Evolutionary conservation across 2,329 filamentous ascomycete genomes (phyloP).

Genomic region (Aspergillus nomiae): DNA sequence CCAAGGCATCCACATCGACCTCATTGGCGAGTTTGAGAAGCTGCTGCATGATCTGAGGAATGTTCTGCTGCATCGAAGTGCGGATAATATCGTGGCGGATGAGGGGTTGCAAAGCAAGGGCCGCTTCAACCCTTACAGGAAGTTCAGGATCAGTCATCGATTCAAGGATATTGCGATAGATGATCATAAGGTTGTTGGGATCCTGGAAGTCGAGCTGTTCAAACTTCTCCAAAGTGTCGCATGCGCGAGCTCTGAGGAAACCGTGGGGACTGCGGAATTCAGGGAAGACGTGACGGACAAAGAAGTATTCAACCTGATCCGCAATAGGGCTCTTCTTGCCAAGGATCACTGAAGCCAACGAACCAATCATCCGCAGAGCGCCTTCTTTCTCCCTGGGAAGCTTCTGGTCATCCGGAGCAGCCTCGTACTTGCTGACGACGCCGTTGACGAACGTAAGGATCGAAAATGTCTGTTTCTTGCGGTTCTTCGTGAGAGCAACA

Average conservation of each 20-base stretch:
- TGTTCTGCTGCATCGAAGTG: slow-evolving; percentile 94
- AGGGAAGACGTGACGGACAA: slow-evolving; percentile 96
- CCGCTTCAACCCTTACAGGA: slow-evolving; percentile 90
- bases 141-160: slow-evolving; percentile 95
- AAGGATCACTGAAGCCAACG: slow-evolving; percentile 87
- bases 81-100: slow-evolving; percentile 95
- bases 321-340: slow-evolving; percentile 98
- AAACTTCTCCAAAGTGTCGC: slow-evolving; percentile 97
- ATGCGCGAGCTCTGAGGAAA: slow-evolving; percentile 90
- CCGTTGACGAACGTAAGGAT: slow-evolving; percentile 94
- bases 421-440: slow-evolving; percentile 90
- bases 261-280: slow-evolving; percentile 93
- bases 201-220: slow-evolving; percentile 97
- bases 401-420: slow-evolving; percentile 82
- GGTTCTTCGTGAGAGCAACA: slow-evolving; percentile 87
- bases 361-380: slow-evolving; percentile 94
- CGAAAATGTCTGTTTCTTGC: slow-evolving; percentile 93
- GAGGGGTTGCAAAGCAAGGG: slow-evolving; percentile 88
- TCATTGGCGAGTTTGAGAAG: slow-evolving; percentile 95
- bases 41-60: slow-evolving; percentile 99
- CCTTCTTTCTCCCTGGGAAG: slow-evolving; percentile 95
- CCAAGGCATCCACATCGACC: slow-evolving; percentile 93
- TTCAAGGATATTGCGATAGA: slow-evolving; percentile 95
- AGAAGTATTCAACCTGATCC: slow-evolving; percentile 96
- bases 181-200: slow-evolving; percentile 88